Base-by-base conservation (phyloP, 345 rosid genomes). In the Aurinia saxatilis region DNA sequence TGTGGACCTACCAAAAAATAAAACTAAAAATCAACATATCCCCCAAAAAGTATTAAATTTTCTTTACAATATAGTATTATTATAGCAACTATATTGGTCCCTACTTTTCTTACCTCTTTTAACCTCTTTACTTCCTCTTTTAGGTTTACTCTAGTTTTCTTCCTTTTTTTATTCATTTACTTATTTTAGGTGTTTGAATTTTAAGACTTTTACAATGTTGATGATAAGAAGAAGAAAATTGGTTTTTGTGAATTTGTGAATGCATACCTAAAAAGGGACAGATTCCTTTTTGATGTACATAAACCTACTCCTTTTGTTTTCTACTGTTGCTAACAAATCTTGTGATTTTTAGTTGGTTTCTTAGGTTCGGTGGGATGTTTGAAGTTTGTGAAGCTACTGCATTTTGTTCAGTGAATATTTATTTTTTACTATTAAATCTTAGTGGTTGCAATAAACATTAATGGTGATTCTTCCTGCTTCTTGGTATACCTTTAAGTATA, bases 101-200 rank as follows among this genome's bases (percentile, higher is more conserved):
- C 74, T 55, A 48, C 64, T 63, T 63, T 55, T 55, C 59, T 70
- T 55, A 55, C 69, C 59, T 49, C 52, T 70, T 63, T 51, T 60
- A 68, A 52, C 73, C 49, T 51, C 40, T 16, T 60, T 63, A 21
- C 69, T 55, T 70, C 58, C 64, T 46, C n/a, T 63, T 70, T 63
- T 70, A 63, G 74, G 74, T 56, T 63, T 14, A 39, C 7, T 34
- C 27, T 56, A 15, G 23, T 30, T 46, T 49, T 31, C 16, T 17
- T 56, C 47, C 37, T 23, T 39, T 47, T 5, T 27, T n/a, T n/a
- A n/a, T n/a, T 45, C 52, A 7, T 61, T 27, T 39, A 29, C 44
- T 57, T 13, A 1, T 52, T 52, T 68, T 44, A 38, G 55, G 65
- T 67, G 65, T 58, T 40, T 18, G 14, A 58, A 19, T 39, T 27